Conservation (phyloP, 148 eudicot genomes). For the Hydrangea macrophylla region DNA sequence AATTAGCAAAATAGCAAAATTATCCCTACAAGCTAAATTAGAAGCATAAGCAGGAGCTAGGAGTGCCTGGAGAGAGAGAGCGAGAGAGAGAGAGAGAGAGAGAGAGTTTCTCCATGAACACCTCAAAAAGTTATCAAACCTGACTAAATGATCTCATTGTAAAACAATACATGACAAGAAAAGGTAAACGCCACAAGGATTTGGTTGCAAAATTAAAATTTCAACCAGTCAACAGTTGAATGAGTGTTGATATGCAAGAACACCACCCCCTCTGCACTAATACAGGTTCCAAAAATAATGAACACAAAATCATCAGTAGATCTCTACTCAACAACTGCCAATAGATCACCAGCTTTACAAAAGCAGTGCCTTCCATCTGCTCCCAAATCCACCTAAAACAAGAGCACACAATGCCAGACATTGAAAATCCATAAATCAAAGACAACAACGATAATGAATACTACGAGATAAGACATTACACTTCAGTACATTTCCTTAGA, state of each 20-base stretch:
- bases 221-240: background rate
- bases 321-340: slow-evolving; percentile 76
- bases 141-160: background rate
- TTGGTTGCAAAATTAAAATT: no score
- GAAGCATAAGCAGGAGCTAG: no score
- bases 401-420: background rate
- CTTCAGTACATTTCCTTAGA: no score
- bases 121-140: no score
- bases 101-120: no score
- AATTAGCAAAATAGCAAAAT: no score
- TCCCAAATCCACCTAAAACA: slow-evolving; percentile 54
- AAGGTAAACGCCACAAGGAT: background rate
- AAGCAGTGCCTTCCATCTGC: slow-evolving; percentile 60
- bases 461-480: no score
- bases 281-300: background rate
- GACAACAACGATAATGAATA: background rate
- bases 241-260: background rate
- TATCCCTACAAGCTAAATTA: no score
- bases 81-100: no score
- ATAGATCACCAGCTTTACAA: slow-evolving; percentile 71
- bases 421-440: background rate
- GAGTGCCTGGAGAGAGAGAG: no score
- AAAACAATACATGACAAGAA: background rate
- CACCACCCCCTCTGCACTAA: background rate
- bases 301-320: background rate